Conservation (phyloP, 768 basidiomycete species). For the Suillus bovinus region DNA sequence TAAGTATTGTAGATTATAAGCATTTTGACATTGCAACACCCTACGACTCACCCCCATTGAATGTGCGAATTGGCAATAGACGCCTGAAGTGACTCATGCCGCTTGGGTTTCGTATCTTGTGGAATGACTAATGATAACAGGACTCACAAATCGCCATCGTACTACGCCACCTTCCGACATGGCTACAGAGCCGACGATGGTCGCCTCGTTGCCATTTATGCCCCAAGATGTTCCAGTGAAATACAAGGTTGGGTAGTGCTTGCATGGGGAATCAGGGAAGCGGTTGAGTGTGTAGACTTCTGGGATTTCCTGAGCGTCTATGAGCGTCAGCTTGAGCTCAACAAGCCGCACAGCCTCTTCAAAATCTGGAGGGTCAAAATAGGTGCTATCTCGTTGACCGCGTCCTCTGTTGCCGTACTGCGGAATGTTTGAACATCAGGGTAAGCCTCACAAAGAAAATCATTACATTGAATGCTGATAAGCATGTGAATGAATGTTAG, state of each 20-base stretch:
- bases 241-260: conserved; percentile 43
- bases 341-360: conserved; percentile 68
- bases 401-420: conserved; percentile 25
- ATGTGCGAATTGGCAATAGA: conserved; percentile 53
- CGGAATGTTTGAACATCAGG: conserved; percentile 9
- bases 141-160: conserved; percentile 62
- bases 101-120: conserved; percentile 9
- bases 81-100: conserved; percentile 37
- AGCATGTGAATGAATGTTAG: conserved; percentile 2
- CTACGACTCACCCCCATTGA: conserved; percentile 57
- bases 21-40: not conserved
- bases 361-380: conserved; percentile 56
- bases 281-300: conserved; percentile 20
- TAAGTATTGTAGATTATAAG: conserved; percentile 28
- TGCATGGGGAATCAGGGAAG: conserved; percentile 23
- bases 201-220: conserved; percentile 42
- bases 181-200: conserved; percentile 49
- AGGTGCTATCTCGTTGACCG: conserved; percentile 29
- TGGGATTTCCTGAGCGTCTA: conserved; percentile 31
- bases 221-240: conserved; percentile 49
- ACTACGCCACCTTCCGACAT: conserved; percentile 48
- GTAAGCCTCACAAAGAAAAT: not conserved
- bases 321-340: conserved; percentile 52
- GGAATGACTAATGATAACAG: conserved; percentile 3
- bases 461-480: conserved; percentile 52